These are phyloP conservation scores for Tylopilus plumbeoviolaceoides DNA, from an alignment of 768 basidiomycete genomes.

Conservation along the genomic window DNA sequence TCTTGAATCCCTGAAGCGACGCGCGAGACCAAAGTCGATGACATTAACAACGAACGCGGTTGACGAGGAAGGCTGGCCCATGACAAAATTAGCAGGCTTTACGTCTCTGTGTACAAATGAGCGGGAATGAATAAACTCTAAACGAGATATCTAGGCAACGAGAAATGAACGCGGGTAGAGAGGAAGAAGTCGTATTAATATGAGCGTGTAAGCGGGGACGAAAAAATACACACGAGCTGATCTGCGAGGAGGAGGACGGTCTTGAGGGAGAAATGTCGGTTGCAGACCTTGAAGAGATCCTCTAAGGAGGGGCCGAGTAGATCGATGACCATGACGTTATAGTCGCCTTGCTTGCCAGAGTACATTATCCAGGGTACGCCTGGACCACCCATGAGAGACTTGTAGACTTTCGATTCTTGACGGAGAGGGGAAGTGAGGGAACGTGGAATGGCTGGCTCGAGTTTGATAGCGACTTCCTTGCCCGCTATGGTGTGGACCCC, in stretches of 20 bases:
- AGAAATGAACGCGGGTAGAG: slow-evolving; percentile 19
- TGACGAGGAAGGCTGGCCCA: slow-evolving; percentile 66
- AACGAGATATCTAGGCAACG: slow-evolving; percentile 73
- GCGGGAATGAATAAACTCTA: slow-evolving; percentile 95
- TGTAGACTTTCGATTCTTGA: slow-evolving; percentile 90
- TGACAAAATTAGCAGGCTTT: slow-evolving; percentile 98
- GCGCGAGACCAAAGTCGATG: slow-evolving; percentile 83
- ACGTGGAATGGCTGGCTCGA: slow-evolving; percentile 58
- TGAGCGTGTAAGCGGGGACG: background rate
- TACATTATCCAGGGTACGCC: slow-evolving; percentile 92
- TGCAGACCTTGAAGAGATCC: slow-evolving; percentile 84
- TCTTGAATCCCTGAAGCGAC: slow-evolving; percentile 65
- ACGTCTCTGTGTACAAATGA: slow-evolving; percentile 96
- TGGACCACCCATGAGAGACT: slow-evolving; percentile 82
- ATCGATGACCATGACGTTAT: slow-evolving; percentile 98
- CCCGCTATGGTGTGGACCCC: slow-evolving; percentile 79
- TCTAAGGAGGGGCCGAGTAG: slow-evolving; percentile 88
- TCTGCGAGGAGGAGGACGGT: slow-evolving; percentile 92
- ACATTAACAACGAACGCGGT: slow-evolving; percentile 79
- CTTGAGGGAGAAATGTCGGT: slow-evolving; percentile 90
- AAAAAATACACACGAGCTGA: slow-evolving; percentile 68
- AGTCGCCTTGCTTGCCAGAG: slow-evolving; percentile 87
- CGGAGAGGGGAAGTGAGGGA: slow-evolving; percentile 61
- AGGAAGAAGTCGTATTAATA: slow-evolving; percentile 10
- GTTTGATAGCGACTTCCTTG: slow-evolving; percentile 81